phyloP scores from a whole-genome alignment of 305 asterid species.

The Plantago lanceolata region DNA sequence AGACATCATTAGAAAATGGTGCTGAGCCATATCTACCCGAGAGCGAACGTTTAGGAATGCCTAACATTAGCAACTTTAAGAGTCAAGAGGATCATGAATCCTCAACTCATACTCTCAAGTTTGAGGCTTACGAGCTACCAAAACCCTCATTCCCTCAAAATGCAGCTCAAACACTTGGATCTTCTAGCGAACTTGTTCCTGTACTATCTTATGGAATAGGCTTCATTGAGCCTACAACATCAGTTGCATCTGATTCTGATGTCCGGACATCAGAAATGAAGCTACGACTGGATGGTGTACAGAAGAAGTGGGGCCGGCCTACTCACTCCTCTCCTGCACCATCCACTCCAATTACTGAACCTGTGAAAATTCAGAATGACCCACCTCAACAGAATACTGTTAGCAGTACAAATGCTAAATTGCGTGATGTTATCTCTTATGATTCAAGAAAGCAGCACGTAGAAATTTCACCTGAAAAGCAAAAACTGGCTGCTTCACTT shows the following conservation, averaged over 20 bases:
- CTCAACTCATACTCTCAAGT: conserved; percentile 66
- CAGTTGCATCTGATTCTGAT: conserved; percentile 44
- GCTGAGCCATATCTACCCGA: conserved; percentile 81
- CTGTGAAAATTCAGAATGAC: conserved; percentile 48
- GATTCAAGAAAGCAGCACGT: conserved; percentile 52
- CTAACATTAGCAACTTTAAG: conserved; percentile 48
- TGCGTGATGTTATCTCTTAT: conserved; percentile 37
- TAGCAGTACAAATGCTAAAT: conserved; percentile 43
- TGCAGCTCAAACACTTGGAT: conserved; percentile 40
- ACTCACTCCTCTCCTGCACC: conserved; percentile 54
- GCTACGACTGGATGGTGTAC: conserved; percentile 92
- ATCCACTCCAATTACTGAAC: conserved; percentile 46
- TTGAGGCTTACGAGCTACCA: conserved; percentile 92
- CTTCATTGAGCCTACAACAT: conserved; percentile 35
- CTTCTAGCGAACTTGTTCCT: conserved; percentile 72
- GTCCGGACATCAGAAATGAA: conserved; percentile 56
- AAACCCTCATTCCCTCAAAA: conserved; percentile 53
- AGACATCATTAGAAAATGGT: conserved; percentile 73
- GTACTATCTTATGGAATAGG: conserved; percentile 51
- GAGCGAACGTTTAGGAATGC: conserved; percentile 58
- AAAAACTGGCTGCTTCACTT: conserved; percentile 91
- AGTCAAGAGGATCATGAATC: conserved; percentile 66
- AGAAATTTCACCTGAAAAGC: conserved; percentile 79
- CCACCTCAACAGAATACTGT: conserved; percentile 40
- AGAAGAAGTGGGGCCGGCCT: conserved; percentile 87